Evolutionary conservation across 73 alveolate genomes (phyloP).

Genomic region (Tetrahymena thermophila): DNA sequence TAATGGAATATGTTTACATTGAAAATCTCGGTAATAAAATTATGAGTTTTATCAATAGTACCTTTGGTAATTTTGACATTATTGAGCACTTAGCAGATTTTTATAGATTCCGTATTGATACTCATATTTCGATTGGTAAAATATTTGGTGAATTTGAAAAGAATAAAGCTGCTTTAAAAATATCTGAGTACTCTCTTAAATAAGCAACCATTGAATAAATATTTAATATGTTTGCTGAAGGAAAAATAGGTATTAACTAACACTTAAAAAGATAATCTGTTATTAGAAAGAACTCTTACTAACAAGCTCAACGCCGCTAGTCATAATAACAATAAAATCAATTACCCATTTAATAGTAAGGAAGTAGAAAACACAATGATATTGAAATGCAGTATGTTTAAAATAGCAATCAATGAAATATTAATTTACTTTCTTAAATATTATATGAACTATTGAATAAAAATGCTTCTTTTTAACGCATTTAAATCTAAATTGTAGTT

Average conservation of each 20-base stretch:
- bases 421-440: no score
- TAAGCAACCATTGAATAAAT: slow-evolving; percentile 50
- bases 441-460: no score
- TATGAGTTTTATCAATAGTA: slow-evolving; percentile 1
- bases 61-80: slow-evolving; percentile 28
- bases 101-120: slow-evolving; percentile 35
- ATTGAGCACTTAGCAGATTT: slow-evolving; percentile 45
- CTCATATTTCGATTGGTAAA: slow-evolving; percentile 24
- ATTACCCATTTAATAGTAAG: not conserved
- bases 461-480: no score
- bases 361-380: not conserved
- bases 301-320: not conserved
- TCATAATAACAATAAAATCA: not conserved
- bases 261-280: not conserved
- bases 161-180: slow-evolving; percentile 46
- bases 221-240: slow-evolving; percentile 49
- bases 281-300: not conserved
- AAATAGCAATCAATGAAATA: not conserved
- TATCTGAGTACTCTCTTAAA: slow-evolving; percentile 55
- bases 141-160: slow-evolving; percentile 46
- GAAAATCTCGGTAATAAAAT: slow-evolving; percentile 35
- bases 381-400: not conserved
- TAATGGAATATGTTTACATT: slow-evolving; percentile 39
- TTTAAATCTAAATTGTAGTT: no score
- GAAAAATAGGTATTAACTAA: not conserved